Evolutionary conservation across 2,329 filamentous ascomycete genomes (phyloP).

Genomic region (Purpureocillium lavendulum): DNA sequence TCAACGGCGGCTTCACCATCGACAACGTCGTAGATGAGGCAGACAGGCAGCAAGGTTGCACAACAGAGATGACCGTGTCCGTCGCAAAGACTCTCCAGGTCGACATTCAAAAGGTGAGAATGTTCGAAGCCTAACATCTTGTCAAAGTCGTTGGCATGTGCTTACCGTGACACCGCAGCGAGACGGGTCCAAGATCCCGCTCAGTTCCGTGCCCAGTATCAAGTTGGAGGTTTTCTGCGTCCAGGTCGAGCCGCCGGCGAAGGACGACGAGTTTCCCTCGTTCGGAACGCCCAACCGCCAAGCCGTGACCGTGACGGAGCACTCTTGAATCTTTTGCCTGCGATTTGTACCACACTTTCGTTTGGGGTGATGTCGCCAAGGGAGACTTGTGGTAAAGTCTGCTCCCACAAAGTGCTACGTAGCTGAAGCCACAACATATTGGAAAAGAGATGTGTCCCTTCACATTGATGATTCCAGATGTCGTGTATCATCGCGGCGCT

Average conservation of each 20-base stretch:
- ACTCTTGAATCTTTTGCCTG: too few species aligned
- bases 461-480: too few species aligned
- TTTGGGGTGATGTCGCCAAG: too few species aligned
- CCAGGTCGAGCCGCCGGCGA: constrained; percentile 15
- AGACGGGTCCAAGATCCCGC: constrained; percentile 20
- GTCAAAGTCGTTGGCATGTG: background rate
- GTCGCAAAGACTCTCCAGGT: constrained; percentile 20
- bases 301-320: background rate
- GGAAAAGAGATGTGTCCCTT: too few species aligned
- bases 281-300: constrained; percentile 9
- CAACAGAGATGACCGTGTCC: constrained; percentile 14
- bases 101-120: constrained; percentile 23
- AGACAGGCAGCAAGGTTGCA: constrained; percentile 24
- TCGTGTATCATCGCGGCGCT: too few species aligned
- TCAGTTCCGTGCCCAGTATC: constrained; percentile 23
- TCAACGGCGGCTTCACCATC: constrained; percentile 28
- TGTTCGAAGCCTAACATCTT: too few species aligned
- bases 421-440: too few species aligned
- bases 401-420: too few species aligned
- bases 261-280: constrained; percentile 18
- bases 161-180: constrained; percentile 12
- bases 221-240: constrained; percentile 26
- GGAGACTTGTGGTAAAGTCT: too few species aligned
- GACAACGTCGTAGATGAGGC: constrained; percentile 60
- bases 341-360: too few species aligned